phyloP scores from a whole-genome alignment of 208 protist genomes.

The Leishmania major region DNA sequence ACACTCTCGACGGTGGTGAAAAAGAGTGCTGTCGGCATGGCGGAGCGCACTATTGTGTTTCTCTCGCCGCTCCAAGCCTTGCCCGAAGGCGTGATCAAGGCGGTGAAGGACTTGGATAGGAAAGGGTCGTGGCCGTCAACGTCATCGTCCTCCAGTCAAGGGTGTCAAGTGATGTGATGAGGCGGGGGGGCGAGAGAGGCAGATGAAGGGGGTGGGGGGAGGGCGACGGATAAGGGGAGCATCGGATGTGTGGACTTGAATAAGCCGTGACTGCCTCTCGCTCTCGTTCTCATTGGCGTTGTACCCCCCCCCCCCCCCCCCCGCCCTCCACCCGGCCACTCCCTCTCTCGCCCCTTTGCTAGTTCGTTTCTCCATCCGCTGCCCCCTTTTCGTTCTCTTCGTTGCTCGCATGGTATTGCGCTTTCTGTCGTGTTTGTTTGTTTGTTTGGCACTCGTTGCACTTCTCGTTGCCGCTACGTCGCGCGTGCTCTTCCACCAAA shows the following conservation, averaged over 20 bases:
- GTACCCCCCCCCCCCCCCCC: neutral
- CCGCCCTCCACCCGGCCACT: neutral
- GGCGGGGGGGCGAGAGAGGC: neutral
- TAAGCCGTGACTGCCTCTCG: neutral
- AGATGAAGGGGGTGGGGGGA: neutral
- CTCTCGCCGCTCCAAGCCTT: slow-evolving; percentile 30
- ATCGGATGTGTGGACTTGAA: neutral
- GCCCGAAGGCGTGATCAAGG: slow-evolving; percentile 36
- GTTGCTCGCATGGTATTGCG: neutral
- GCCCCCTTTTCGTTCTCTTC: neutral
- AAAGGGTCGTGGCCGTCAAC: slow-evolving; percentile 7
- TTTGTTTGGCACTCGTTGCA: neutral
- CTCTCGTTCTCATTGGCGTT: slow-evolving; percentile 3
- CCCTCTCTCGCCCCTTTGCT: neutral
- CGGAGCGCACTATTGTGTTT: slow-evolving; percentile 29
- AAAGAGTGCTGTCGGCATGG: slow-evolving; percentile 28
- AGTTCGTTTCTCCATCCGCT: neutral
- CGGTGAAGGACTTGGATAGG: slow-evolving; percentile 28
- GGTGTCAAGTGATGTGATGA: slow-evolving; percentile 16
- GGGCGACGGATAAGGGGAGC: neutral
- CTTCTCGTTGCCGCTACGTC: neutral
- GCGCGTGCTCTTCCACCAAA: neutral
- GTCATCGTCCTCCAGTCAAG: slow-evolving; percentile 13
- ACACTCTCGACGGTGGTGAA: slow-evolving; percentile 53
- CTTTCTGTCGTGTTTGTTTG: neutral